Conservation (phyloP, 1,284 basidiomycete genomes). For the Microbotryum silenes-acaulis region DNA sequence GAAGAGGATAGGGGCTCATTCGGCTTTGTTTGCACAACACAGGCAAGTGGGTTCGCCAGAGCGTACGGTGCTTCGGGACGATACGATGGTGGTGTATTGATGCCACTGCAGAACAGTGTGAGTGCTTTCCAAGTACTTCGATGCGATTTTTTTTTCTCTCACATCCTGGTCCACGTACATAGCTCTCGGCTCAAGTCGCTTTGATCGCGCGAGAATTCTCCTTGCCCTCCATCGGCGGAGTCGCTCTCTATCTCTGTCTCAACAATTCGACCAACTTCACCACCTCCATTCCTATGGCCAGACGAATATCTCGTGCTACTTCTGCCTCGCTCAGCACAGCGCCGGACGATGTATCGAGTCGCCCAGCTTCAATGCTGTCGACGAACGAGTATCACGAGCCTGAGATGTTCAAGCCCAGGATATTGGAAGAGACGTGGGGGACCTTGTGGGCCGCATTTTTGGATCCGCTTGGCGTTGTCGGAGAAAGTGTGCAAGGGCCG, state of each 20-base stretch:
- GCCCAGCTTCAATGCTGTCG: neutral
- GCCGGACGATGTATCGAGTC: no score
- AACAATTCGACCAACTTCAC: neutral
- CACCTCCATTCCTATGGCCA: neutral
- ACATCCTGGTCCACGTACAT: neutral
- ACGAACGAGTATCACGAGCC: neutral
- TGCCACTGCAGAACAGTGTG: slow-evolving; percentile 27
- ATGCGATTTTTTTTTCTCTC: no score
- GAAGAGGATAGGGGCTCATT: neutral
- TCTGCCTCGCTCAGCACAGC: neutral
- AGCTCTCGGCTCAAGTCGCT: slow-evolving; percentile 29
- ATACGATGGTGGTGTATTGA: slow-evolving; percentile 17
- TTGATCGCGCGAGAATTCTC: slow-evolving; percentile 31
- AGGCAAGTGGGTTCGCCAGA: slow-evolving; percentile 15
- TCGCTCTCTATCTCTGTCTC: slow-evolving; percentile 26
- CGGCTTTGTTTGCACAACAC: neutral
- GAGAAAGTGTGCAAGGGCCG: neutral
- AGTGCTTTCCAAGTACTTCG: neutral
- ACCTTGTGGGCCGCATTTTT: slow-evolving; percentile 9
- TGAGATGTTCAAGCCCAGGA: slow-evolving; percentile 7
- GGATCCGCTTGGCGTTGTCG: neutral
- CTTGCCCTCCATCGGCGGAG: slow-evolving; percentile 22
- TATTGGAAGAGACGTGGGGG: slow-evolving; percentile 12
- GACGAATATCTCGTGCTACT: neutral
- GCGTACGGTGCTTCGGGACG: slow-evolving; percentile 27